phyloP scores from a whole-genome alignment of 257 asterid species.

The Craterostigma plantagineum region DNA sequence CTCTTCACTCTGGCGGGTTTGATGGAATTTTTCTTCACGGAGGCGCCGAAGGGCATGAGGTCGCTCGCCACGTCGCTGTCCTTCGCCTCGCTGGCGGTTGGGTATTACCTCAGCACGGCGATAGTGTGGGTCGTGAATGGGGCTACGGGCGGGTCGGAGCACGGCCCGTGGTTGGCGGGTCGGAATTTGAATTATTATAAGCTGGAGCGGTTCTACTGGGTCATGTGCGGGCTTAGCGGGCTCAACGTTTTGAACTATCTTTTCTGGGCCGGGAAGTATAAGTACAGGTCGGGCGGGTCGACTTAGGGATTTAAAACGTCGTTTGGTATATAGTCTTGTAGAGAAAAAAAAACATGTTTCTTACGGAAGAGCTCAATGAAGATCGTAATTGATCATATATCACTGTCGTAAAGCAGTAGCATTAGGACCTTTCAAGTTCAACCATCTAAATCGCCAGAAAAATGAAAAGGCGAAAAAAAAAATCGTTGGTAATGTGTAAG shows the following conservation, averaged over 20 bases:
- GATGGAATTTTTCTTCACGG: constrained; percentile 87
- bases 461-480: no score
- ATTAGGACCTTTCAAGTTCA: no score
- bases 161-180: constrained; percentile 56
- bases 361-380: no score
- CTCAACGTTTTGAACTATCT: constrained; percentile 68
- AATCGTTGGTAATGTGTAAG: no score
- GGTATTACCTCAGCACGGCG: constrained; percentile 64
- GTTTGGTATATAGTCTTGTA: no score
- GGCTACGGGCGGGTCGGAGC: constrained; percentile 23
- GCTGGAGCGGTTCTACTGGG: constrained; percentile 72
- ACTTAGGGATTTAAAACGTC: no score
- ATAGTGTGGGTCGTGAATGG: constrained; percentile 54
- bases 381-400: no score
- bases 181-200: constrained; percentile 41
- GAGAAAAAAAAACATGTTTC: no score
- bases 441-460: no score
- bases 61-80: constrained; percentile 78
- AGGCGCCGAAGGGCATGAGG: constrained; percentile 67
- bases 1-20: constrained; percentile 81
- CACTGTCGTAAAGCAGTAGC: no score
- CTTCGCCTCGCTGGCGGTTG: constrained; percentile 77
- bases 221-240: constrained; percentile 63
- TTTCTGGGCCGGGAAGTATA: constrained; percentile 64
- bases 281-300: constrained; percentile 45